Conservation (phyloP, 371 early-diverging fungal genomes). For the Mortierella sp. region DNA sequence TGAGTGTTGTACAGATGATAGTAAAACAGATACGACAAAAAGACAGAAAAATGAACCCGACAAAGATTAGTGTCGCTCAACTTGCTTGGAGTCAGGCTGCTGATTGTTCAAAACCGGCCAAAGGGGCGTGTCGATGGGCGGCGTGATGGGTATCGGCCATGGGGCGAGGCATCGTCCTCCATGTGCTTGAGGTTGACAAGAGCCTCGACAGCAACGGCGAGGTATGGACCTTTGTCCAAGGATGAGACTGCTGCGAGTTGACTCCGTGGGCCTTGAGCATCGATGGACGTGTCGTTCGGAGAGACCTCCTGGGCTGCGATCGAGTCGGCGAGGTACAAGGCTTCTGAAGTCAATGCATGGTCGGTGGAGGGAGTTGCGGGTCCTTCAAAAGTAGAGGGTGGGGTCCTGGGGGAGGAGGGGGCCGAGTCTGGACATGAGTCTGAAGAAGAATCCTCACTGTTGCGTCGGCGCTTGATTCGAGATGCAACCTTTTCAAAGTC, state of each 20-base stretch:
- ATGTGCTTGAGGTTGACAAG: slow-evolving; percentile 16
- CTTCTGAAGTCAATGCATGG: background rate
- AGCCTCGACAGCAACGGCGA: slow-evolving; percentile 7
- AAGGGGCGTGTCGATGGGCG: slow-evolving; percentile 17
- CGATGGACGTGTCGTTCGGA: background rate
- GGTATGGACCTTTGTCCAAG: background rate
- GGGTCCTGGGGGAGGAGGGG: slow-evolving; percentile 22
- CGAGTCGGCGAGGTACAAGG: background rate
- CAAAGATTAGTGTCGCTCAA: background rate
- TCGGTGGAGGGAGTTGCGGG: background rate
- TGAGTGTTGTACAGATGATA: slow-evolving; percentile 10
- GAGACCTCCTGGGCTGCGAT: background rate
- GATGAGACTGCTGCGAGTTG: too few relatives aligned
- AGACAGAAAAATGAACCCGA: background rate
- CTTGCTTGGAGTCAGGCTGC: background rate
- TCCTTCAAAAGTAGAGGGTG: slow-evolving; percentile 21
- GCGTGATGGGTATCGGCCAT: slow-evolving; percentile 1
- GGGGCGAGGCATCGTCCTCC: slow-evolving; percentile 4
- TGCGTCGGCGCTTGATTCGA: slow-evolving; percentile 29
- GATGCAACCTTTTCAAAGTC: slow-evolving; percentile 10
- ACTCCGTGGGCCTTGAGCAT: background rate
- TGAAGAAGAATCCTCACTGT: slow-evolving; percentile 32
- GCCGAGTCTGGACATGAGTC: slow-evolving; percentile 29
- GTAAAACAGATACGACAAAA: background rate
- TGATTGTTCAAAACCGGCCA: background rate